Base-by-base conservation (phyloP, 1,139 yeast genomes). In the Suhomyces bokatorum region DNA sequence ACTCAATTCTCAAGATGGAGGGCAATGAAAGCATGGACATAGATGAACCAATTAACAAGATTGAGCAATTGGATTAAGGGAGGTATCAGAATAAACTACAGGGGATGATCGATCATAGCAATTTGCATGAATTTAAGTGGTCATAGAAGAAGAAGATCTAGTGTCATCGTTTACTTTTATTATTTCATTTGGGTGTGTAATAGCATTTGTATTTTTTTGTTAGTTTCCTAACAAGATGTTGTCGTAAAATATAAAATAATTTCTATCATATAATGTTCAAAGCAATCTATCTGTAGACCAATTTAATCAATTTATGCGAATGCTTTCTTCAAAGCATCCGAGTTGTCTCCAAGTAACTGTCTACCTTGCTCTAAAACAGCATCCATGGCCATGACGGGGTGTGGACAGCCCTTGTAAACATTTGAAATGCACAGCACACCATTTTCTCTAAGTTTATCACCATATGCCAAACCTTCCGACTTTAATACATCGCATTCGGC, bases 321-420 rank as follows among this genome's bases (percentile, higher is more conserved):
- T 2, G 67, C 63, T 7, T 53, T 48, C 38, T 46, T 63, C 24
- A 69, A 47, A 10, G 72, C 69, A n/a, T 44, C 41, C 6, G 67
- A 60, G 17, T 62, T 56, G 41, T 69, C 70, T 22, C 56, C 52
- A 29, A 73, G 66, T 40, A 73, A 56, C 15, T 62, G 59, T 41
- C 59, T 64, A 11, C 79, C 79, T 48, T 73, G 72, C 8, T 64
- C 60, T 45, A 74, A 57, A 4, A 66, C 66, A 13, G 58, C 74
- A 49, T 73, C 75, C 78, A 76, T 73, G 24, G 68, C 78, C 78
- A 75, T 72, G 14, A 70, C 74, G 10, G 78, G 68, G 50, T 75
- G 80, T 2, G 80, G 80, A 44, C 74, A 67, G 3, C 78, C 78
- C 30, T 64, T 60, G 49, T 72, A 75, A 29, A 74, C 57, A 10